A percentile compares a stretch with the other conserved stretches of the same genome.
Evolutionary conservation across 371 early-diverging fungal genomes (phyloP).

Genomic region (Chytridium lagenaria): DNA sequence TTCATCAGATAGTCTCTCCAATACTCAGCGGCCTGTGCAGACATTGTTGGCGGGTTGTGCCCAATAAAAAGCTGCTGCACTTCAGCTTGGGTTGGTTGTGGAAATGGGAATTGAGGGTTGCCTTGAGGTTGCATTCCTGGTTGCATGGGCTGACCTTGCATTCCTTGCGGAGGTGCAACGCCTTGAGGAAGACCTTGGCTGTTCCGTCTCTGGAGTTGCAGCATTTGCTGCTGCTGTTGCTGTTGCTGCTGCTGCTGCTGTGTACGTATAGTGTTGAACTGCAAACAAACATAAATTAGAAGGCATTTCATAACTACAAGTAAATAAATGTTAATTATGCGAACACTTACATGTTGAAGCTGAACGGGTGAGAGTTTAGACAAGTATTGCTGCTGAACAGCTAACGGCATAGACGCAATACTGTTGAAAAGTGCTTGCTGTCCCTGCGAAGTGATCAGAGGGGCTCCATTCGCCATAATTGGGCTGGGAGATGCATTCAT

Average conservation of each 20-base stretch:
- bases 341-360: conserved; percentile 9
- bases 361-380: conserved; percentile 10
- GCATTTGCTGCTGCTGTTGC: conserved; percentile 27
- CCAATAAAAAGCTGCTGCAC: neutral
- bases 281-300: neutral
- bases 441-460: neutral
- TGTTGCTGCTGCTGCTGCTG: conserved; percentile 26
- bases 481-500: conserved; percentile 19
- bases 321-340: neutral
- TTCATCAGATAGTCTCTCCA: conserved; percentile 19
- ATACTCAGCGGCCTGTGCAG: conserved; percentile 8
- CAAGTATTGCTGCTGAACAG: conserved; percentile 20
- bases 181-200: conserved; percentile 4
- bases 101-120: neutral
- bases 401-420: neutral
- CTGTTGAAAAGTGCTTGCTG: neutral
- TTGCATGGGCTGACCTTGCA: neutral
- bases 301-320: neutral
- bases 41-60: conserved; percentile 16
- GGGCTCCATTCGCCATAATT: conserved; percentile 17
- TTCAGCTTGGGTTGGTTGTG: neutral
- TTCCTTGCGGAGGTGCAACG: neutral
- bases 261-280: neutral
- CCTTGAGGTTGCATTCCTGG: neutral
- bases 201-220: conserved; percentile 11